Percentiles rank a stretch among this genome's conserved stretches.
These are phyloP conservation scores for Apiospora phragmitis DNA, from an alignment of 2,329 filamentous ascomycete genomes.

Conservation along the genomic window DNA sequence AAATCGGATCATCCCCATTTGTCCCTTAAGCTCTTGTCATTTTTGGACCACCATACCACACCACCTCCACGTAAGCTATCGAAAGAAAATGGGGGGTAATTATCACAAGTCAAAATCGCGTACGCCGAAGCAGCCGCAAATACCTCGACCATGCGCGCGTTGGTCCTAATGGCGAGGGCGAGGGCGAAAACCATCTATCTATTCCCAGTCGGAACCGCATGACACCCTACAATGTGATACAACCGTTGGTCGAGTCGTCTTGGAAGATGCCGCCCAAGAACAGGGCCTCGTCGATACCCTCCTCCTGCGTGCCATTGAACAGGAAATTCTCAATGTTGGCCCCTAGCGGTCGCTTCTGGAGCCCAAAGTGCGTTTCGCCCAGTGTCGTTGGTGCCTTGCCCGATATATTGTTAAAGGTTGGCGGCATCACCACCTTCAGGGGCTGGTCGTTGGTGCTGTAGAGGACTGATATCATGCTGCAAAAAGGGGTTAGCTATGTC, in stretches of 20 bases:
- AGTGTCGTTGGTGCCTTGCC: slow-evolving; percentile 9
- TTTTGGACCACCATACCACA: too few species aligned
- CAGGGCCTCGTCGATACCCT: slow-evolving; percentile 11
- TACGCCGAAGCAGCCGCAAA: slow-evolving; percentile 19
- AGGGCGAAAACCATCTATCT: slow-evolving; percentile 12
- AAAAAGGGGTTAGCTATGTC: not conserved
- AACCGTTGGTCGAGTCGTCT: slow-evolving; percentile 7
- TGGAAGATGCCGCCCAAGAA: slow-evolving; percentile 11
- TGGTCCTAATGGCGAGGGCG: slow-evolving; percentile 17
- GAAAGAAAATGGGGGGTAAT: not conserved
- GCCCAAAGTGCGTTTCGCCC: slow-evolving; percentile 12
- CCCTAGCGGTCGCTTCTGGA: slow-evolving; percentile 10
- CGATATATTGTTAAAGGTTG: slow-evolving; percentile 12
- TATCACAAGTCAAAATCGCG: not conserved
- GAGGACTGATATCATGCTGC: slow-evolving; percentile 11
- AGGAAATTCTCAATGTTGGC: slow-evolving; percentile 10
- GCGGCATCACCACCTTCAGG: slow-evolving; percentile 7
- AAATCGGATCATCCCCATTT: too few species aligned
- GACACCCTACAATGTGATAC: slow-evolving; percentile 6
- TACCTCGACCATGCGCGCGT: slow-evolving; percentile 16
- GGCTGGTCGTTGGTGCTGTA: slow-evolving; percentile 7
- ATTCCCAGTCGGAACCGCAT: not conserved
- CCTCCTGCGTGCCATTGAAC: slow-evolving; percentile 9
- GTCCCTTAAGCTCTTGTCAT: too few species aligned
- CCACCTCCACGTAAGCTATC: too few species aligned